Conservation (phyloP, 2,329 filamentous ascomycete genomes). For the Aquanectria penicillioides region DNA sequence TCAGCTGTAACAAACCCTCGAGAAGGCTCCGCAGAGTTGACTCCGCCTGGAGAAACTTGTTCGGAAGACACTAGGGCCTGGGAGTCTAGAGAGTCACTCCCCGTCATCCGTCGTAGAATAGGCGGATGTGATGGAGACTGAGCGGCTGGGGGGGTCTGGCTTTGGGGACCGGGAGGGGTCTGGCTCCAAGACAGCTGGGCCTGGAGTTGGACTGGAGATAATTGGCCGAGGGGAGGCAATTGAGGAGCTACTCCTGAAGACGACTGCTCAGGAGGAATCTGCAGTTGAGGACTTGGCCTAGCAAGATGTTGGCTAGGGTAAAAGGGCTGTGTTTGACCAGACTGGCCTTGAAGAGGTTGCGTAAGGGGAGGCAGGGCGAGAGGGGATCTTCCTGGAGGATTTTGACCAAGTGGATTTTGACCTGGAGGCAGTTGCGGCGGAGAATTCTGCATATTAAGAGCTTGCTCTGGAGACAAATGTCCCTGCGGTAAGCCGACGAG, state of each 20-base stretch:
- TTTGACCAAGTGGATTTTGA: conserved; percentile 21
- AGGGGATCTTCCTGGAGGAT: conserved; percentile 6
- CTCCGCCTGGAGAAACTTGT: conserved; percentile 24
- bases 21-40: neutral
- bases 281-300: neutral
- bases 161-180: neutral
- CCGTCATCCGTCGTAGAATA: conserved; percentile 31
- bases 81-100: conserved; percentile 24
- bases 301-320: neutral
- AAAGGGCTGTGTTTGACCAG: neutral
- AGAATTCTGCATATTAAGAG: conserved; percentile 5
- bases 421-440: conserved; percentile 22
- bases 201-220: conserved; percentile 18
- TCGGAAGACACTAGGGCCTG: conserved; percentile 25
- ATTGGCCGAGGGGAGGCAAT: conserved; percentile 9
- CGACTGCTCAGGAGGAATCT: neutral
- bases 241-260: conserved; percentile 8
- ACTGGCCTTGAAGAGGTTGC: neutral
- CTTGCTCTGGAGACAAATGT: conserved; percentile 13
- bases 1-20: neutral
- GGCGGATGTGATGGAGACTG: conserved; percentile 14
- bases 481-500: conserved; percentile 5
- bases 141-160: conserved; percentile 1
- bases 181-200: conserved; percentile 13
- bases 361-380: conserved; percentile 4